phyloP scores from a whole-genome alignment of 139 green algal species.

The Pedinophyceae sp. region DNA sequence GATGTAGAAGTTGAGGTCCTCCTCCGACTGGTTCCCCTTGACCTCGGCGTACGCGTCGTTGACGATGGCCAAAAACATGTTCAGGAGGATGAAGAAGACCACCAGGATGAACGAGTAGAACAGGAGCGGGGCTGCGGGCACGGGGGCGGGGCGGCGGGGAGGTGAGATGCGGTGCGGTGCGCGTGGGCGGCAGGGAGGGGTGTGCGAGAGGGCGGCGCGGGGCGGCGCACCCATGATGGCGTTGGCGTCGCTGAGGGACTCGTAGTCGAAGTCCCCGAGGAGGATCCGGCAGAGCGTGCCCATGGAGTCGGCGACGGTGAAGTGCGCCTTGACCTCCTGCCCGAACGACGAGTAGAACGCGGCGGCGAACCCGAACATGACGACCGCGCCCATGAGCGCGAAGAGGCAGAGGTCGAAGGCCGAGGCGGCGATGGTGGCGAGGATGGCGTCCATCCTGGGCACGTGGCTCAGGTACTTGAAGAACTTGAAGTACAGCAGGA shows the following conservation, averaged over 20 bases:
- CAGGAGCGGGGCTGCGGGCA: constrained; percentile 12
- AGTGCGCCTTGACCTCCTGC: not conserved
- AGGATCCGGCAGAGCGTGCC: constrained; percentile 5
- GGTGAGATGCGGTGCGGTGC: constrained; percentile 15
- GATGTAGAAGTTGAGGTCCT: constrained; percentile 10
- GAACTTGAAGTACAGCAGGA: constrained; percentile 25
- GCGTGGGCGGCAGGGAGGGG: not conserved
- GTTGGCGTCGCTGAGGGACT: constrained; percentile 7
- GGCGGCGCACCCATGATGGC: constrained; percentile 9
- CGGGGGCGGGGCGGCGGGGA: constrained; percentile 3
- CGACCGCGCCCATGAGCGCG: constrained; percentile 11
- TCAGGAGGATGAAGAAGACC: constrained; percentile 19
- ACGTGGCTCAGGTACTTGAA: constrained; percentile 18
- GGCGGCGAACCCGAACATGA: constrained; percentile 14
- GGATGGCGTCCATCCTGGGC: constrained; percentile 18
- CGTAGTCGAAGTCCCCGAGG: constrained; percentile 20
- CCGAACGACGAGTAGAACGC: constrained; percentile 19
- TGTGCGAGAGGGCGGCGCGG: not conserved
- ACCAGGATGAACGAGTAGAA: constrained; percentile 15
- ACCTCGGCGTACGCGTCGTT: constrained; percentile 15
- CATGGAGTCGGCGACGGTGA: not conserved
- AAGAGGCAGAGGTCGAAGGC: constrained; percentile 17
- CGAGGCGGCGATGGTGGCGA: constrained; percentile 7
- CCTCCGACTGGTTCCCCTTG: constrained; percentile 13
- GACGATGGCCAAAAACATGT: constrained; percentile 24